Percentiles rank a stretch among this genome's conserved stretches.
Conservation (phyloP, 1,139 yeast species). For the Hemisphaericaspora subhashii region DNA sequence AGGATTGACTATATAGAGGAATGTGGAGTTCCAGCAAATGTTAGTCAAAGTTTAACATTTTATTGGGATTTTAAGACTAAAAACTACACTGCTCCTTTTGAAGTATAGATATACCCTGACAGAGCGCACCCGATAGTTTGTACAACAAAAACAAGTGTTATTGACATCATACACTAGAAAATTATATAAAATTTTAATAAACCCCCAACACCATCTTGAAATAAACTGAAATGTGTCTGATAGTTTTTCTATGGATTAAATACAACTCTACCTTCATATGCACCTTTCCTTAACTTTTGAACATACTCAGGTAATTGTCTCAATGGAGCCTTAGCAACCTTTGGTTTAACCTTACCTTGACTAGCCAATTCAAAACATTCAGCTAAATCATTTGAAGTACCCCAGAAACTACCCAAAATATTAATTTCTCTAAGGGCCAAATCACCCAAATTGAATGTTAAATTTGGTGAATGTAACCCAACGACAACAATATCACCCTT, state of each 20-base stretch:
- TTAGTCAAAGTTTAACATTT: conserved; percentile 24
- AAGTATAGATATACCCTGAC: conserved; percentile 3
- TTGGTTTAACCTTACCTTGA: conserved; percentile 36
- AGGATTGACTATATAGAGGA: conserved; percentile 29
- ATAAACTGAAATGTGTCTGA: too few species aligned
- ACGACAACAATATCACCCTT: conserved; percentile 40
- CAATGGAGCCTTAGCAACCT: conserved; percentile 30
- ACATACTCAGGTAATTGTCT: conserved; percentile 35
- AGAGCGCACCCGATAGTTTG: too few species aligned
- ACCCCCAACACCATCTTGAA: too few species aligned
- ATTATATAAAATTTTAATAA: too few species aligned
- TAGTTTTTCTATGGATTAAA: conserved; percentile 35
- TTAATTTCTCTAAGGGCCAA: conserved; percentile 39
- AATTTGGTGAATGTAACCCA: conserved; percentile 35
- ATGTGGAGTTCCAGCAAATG: conserved; percentile 24
- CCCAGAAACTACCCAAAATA: conserved; percentile 42
- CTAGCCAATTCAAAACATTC: conserved; percentile 42
- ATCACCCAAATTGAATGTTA: conserved; percentile 29
- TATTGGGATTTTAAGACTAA: conserved; percentile 33
- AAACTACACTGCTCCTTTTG: conserved; percentile 25
- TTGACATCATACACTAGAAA: too few species aligned
- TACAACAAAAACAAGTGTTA: too few species aligned
- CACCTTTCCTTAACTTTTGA: conserved; percentile 32
- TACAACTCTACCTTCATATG: conserved; percentile 41
- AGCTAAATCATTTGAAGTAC: conserved; percentile 39